Evolutionary conservation across 164 flowering plant genomes (phyloP).

Genomic region (Sedum album): DNA sequence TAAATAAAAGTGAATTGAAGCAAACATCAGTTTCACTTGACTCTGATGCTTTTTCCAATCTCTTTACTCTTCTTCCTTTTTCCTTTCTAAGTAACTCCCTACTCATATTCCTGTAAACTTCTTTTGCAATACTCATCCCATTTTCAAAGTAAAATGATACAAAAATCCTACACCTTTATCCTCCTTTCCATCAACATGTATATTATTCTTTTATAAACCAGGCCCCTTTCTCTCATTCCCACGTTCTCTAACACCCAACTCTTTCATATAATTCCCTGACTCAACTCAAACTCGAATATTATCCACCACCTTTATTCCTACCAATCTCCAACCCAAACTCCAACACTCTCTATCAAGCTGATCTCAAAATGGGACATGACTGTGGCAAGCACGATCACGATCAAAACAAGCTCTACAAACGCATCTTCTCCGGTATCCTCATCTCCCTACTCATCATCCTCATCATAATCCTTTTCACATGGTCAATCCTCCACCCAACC

Average conservation of each 20-base stretch:
- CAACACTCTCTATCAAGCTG: conserved; percentile 1
- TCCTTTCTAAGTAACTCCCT: too few relatives aligned
- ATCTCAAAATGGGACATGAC: conserved; percentile 10
- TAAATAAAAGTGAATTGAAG: too few relatives aligned
- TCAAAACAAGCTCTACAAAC: not conserved
- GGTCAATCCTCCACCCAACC: conserved; percentile 46
- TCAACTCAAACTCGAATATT: not conserved
- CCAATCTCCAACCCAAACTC: not conserved
- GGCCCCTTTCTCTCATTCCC: not conserved
- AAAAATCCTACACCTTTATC: not conserved
- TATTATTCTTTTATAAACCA: too few relatives aligned
- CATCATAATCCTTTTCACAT: conserved; percentile 32
- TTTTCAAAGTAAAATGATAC: not conserved
- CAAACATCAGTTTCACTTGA: not conserved
- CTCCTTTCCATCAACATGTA: not conserved
- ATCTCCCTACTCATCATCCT: conserved; percentile 30
- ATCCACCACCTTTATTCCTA: not conserved
- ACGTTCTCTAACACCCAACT: not conserved
- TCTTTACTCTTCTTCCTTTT: too few relatives aligned
- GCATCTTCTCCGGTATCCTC: not conserved
- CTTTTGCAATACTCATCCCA: not conserved
- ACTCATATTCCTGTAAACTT: not conserved
- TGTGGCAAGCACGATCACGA: conserved; percentile 12
- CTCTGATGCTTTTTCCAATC: not conserved
- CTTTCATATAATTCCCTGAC: not conserved